These are phyloP conservation scores for Rutstroemia sp. DNA, from an alignment of 2,329 filamentous ascomycete genomes.

Conservation along the genomic window DNA sequence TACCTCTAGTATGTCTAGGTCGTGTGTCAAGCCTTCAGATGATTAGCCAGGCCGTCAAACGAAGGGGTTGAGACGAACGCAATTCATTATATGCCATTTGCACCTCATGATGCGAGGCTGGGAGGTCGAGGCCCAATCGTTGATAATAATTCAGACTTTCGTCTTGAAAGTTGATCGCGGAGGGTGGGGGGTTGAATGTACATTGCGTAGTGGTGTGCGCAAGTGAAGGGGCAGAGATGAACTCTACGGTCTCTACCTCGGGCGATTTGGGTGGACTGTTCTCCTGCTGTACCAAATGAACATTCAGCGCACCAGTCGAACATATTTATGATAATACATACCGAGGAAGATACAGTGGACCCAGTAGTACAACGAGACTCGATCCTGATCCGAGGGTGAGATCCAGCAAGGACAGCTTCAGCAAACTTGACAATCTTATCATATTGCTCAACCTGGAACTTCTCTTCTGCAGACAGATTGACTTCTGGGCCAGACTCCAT, in stretches of 20 bases:
- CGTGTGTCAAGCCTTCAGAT: neutral
- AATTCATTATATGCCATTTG: neutral
- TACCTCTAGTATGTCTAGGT: neutral
- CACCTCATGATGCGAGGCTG: neutral
- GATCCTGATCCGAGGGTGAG: neutral
- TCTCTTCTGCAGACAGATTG: neutral
- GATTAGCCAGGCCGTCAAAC: neutral
- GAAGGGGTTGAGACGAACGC: neutral
- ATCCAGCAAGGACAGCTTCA: neutral
- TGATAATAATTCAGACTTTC: neutral
- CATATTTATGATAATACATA: neutral
- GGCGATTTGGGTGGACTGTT: no score
- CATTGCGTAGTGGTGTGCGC: no score
- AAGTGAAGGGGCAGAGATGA: no score
- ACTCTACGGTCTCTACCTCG: no score
- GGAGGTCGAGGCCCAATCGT: neutral
- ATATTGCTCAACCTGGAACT: neutral
- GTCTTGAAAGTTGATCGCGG: no score
- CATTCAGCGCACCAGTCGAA: neutral
- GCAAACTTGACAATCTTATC: conserved; percentile 1
- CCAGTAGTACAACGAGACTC: neutral
- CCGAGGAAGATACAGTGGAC: neutral
- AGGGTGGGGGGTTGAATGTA: no score
- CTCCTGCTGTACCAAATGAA: no score
- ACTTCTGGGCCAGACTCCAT: neutral